Evolutionary conservation across 2,329 filamentous ascomycete species (phyloP), one percentile per base, ranked within the genome.

Genomic region (Calonectria pseudoreteaudii): DNA sequence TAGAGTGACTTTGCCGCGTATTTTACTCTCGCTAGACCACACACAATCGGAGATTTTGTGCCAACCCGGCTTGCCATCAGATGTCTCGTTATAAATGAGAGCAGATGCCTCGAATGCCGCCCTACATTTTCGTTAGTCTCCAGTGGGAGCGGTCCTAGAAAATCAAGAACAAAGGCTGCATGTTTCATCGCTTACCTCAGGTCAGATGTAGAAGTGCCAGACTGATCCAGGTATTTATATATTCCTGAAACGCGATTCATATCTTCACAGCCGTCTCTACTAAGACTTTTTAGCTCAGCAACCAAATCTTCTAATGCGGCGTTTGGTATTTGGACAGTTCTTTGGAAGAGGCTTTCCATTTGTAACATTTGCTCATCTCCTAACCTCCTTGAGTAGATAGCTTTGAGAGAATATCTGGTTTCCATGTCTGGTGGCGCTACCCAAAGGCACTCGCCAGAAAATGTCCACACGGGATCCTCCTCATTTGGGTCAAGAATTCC

Each of bases 11-110:
- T 76, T 77, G 0, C 75, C 75, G 0, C 73, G 73, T 3, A 78
- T 77, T 1, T n/a, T 2, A 6, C 71, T 69, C 10, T 56, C 44
- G 5, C 76, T 77, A 1, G 77, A 77, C 76, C 76, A 79, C 0
- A 79, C 14, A 20, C 76, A 77, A 3, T 78, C 72, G 0, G 72
- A 79, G 0, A 38, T 53, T 13, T 62, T 77, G 50, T 72, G 70
- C 75, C 77, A 78, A 3, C 47, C 47, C 23, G 53, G 9, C 1
- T 16, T 13, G 7, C 6, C 38, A 2, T 47, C 7, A 34, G 23
- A 65, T 1, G 49, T 69, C 14, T 26, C 20, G 34, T 58, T 9
- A 18, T 68, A 74, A 0, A 78, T 77, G 7, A 76, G 70, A 0
- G 66, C 56, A 1, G 18, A 44, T 28, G 49, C 14, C 18, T 78